Conservation (phyloP, 1,139 yeast species). For the Geotrichum histeridarum region DNA sequence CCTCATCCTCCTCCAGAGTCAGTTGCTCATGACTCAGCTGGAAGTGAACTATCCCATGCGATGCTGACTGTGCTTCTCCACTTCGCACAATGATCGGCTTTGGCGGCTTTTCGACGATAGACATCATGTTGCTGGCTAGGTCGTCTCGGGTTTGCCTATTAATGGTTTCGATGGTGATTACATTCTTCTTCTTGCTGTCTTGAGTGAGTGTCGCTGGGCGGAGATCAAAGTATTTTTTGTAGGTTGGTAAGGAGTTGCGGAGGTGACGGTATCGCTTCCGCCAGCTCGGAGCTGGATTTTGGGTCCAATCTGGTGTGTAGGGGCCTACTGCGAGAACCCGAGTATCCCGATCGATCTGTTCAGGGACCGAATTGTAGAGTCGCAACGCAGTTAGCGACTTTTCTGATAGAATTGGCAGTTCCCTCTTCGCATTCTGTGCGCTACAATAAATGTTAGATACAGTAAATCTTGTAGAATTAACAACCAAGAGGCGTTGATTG, state of each 20-base stretch:
- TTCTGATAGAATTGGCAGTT: constrained; percentile 32
- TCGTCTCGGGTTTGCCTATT: constrained; percentile 5
- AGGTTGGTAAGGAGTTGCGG: neutral
- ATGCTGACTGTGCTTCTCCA: too few species aligned
- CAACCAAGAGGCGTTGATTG: neutral
- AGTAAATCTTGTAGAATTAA: too few species aligned
- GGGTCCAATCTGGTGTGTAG: constrained; percentile 58
- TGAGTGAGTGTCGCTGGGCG: neutral
- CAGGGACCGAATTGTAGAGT: constrained; percentile 50
- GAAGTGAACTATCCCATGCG: too few species aligned
- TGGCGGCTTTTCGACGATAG: too few species aligned
- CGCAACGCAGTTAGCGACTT: constrained; percentile 62
- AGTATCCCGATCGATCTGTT: constrained; percentile 48
- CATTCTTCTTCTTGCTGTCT: neutral
- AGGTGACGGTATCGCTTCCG: constrained; percentile 4
- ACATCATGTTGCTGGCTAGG: neutral
- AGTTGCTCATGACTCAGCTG: too few species aligned
- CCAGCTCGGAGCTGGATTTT: constrained; percentile 7
- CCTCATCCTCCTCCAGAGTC: too few species aligned
- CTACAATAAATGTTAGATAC: neutral
- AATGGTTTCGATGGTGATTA: constrained; percentile 4
- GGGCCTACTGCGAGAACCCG: constrained; percentile 56
- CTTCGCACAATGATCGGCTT: too few species aligned
- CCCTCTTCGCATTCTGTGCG: neutral
- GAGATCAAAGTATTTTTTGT: neutral